Percentiles rank a stretch among this genome's conserved stretches.
Evolutionary conservation across 768 basidiomycete genomes (phyloP).

Genomic region (Kwoniella sp.): DNA sequence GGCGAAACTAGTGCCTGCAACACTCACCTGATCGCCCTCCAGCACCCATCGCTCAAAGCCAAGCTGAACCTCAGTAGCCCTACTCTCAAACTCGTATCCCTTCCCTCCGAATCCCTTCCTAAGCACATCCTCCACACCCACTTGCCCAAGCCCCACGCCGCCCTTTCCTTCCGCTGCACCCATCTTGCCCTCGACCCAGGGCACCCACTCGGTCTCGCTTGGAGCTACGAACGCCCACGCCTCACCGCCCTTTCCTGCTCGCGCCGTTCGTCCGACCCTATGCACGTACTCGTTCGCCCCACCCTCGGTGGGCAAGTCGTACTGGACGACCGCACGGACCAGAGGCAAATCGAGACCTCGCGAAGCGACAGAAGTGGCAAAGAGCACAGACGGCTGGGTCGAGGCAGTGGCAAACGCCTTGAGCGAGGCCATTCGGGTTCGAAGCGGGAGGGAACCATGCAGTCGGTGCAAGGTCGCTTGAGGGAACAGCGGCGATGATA

Average conservation of each 20-base stretch:
- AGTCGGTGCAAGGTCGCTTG: conserved; percentile 76
- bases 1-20: too few relatives aligned
- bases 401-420: conserved; percentile 63
- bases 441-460: conserved; percentile 84
- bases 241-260: conserved; percentile 91
- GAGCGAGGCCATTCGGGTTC: conserved; percentile 74
- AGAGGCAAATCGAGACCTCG: conserved; percentile 91
- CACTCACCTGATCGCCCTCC: conserved; percentile 62
- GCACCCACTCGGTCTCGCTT: conserved; percentile 81
- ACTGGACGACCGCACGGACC: conserved; percentile 91
- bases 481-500: conserved; percentile 72
- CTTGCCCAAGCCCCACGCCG: conserved; percentile 57
- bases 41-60: conserved; percentile 93
- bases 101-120: conserved; percentile 80
- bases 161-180: conserved; percentile 52
- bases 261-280: conserved; percentile 92
- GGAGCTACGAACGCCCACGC: conserved; percentile 90
- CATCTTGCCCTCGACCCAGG: conserved; percentile 84
- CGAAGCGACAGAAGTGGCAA: conserved; percentile 97
- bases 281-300: conserved; percentile 96
- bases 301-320: conserved; percentile 95
- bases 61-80: conserved; percentile 93
- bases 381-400: conserved; percentile 62
- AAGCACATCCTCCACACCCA: conserved; percentile 67
- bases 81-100: conserved; percentile 70